Evolutionary conservation across 306 rosid genomes (phyloP).

Genomic region (Casuarina glauca): DNA sequence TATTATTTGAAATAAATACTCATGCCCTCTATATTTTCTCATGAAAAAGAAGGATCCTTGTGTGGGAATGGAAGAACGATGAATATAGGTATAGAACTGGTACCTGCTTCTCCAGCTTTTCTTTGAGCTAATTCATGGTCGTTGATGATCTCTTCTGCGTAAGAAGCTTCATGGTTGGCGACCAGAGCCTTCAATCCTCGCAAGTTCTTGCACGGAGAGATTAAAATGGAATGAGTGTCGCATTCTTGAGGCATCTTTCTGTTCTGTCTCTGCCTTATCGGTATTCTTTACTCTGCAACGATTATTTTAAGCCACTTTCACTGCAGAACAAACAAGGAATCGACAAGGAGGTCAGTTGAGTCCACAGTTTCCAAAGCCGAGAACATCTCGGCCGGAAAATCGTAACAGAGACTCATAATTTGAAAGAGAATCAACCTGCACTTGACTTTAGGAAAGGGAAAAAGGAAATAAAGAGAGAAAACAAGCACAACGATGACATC

Average conservation of each 20-base stretch:
- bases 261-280: not conserved
- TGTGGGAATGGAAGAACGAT: too few relatives aligned
- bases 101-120: conserved; percentile 99
- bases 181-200: conserved; percentile 63
- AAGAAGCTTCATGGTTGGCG: conserved; percentile 40
- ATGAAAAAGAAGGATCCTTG: too few relatives aligned
- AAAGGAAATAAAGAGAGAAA: not conserved
- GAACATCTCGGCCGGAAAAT: not conserved
- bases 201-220: conserved; percentile 65
- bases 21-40: too few relatives aligned
- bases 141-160: conserved; percentile 67
- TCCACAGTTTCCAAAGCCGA: not conserved
- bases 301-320: not conserved
- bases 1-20: too few relatives aligned
- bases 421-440: too few relatives aligned
- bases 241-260: conserved; percentile 70
- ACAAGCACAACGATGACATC: not conserved
- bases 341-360: not conserved
- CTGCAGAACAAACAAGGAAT: conserved; percentile 8
- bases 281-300: not conserved
- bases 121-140: conserved; percentile 93
- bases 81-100: not conserved
- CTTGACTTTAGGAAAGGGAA: not conserved
- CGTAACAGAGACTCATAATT: too few relatives aligned
- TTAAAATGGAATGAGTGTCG: conserved; percentile 34